Conservation (phyloP, 2,329 filamentous ascomycete genomes). For the Sarocladium brachiariae region DNA sequence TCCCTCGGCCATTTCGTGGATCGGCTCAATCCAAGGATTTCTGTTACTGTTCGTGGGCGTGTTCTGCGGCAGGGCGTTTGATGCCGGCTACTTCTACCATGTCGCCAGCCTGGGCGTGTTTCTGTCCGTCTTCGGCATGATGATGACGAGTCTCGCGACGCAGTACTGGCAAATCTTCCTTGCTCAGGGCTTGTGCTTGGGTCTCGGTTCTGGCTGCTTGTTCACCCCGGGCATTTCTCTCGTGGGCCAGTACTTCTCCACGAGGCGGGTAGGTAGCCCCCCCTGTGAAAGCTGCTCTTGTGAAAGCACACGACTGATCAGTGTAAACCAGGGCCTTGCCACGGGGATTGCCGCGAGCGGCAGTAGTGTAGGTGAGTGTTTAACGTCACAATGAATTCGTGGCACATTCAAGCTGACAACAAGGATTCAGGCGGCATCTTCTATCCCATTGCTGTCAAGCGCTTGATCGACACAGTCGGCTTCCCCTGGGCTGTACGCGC, state of each 20-base stretch:
- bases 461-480: conserved; percentile 21
- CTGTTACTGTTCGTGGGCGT: conserved; percentile 34
- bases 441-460: conserved; percentile 30
- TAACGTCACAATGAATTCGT: no score
- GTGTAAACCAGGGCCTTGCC: no score
- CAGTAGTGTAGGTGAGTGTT: no score
- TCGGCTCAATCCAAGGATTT: conserved; percentile 38
- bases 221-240: conserved; percentile 51
- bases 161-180: conserved; percentile 43
- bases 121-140: conserved; percentile 35
- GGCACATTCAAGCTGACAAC: no score
- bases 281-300: no score
- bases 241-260: conserved; percentile 55
- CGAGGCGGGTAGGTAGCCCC: no score
- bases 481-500: conserved; percentile 29
- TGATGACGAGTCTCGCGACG: conserved; percentile 33
- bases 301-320: no score
- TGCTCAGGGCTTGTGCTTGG: conserved; percentile 44
- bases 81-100: conserved; percentile 35
- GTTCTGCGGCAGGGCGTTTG: conserved; percentile 35
- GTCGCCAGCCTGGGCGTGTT: conserved; percentile 30
- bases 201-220: conserved; percentile 44
- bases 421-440: conserved; percentile 33
- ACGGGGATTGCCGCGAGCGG: no score
- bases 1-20: conserved; percentile 37